A percentile compares a stretch with the other conserved stretches of the same genome.
Conservation (phyloP, 768 basidiomycete species). For the Saitozyma sp. region DNA sequence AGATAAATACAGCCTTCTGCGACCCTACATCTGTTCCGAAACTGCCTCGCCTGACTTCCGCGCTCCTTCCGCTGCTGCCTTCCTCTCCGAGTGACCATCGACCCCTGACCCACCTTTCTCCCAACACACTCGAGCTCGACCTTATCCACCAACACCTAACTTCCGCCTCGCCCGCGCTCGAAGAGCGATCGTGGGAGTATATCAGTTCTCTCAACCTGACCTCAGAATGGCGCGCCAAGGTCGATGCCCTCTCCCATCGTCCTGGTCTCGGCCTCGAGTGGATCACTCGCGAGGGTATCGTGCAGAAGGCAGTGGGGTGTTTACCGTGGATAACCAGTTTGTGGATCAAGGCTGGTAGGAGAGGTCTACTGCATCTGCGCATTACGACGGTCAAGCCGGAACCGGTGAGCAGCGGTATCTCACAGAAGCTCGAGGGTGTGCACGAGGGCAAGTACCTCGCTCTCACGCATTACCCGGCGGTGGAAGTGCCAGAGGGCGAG, state of each 20-base stretch:
- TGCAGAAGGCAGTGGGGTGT: slow-evolving; percentile 76
- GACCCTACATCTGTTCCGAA: slow-evolving; percentile 94
- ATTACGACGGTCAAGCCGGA: slow-evolving; percentile 2
- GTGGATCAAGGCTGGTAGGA: slow-evolving; percentile 78
- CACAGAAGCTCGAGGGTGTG: slow-evolving; percentile 8
- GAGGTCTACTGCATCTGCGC: slow-evolving; percentile 49
- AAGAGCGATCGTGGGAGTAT: slow-evolving; percentile 65
- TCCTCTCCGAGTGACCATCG: slow-evolving; percentile 8
- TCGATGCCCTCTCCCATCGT: slow-evolving; percentile 63
- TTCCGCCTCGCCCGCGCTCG: slow-evolving; percentile 57
- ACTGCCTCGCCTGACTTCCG: slow-evolving; percentile 67
- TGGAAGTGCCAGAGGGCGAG: slow-evolving; percentile 53
- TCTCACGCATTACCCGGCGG: slow-evolving; percentile 66
- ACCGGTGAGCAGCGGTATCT: slow-evolving; percentile 5
- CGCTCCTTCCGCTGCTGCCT: slow-evolving; percentile 47
- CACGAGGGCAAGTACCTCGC: slow-evolving; percentile 60
- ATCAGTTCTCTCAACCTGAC: slow-evolving; percentile 69
- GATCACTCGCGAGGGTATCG: slow-evolving; percentile 30
- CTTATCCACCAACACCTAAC: slow-evolving; percentile 49
- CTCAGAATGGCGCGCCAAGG: slow-evolving; percentile 64
- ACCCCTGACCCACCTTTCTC: slow-evolving; percentile 71
- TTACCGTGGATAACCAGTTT: slow-evolving; percentile 82
- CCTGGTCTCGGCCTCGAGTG: slow-evolving; percentile 1
- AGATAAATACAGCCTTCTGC: slow-evolving; percentile 64
- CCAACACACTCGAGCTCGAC: slow-evolving; percentile 77